A percentile compares a stretch with the other conserved stretches of the same genome.
Evolutionary conservation across 2,329 filamentous ascomycete genomes (phyloP).

Genomic region (Fusarium armeniacum): DNA sequence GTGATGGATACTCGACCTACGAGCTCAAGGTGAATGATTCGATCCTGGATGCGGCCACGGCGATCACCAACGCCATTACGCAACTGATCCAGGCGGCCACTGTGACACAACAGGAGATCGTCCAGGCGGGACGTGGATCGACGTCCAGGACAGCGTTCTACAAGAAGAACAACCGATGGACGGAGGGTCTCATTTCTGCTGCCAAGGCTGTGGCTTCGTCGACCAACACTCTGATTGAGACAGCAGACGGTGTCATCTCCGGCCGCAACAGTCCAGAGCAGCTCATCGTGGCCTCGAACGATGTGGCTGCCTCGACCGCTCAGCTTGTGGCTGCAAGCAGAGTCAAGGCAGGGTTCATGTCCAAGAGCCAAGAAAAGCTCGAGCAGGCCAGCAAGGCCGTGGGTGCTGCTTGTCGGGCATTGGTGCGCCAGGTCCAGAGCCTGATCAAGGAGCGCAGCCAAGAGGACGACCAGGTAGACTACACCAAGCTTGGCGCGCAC

Average conservation of each 20-base stretch:
- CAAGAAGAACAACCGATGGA: constrained; percentile 99
- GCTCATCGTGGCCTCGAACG: constrained; percentile 96
- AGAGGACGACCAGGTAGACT: constrained; percentile 89
- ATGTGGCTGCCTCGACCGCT: constrained; percentile 94
- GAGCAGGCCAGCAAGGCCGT: constrained; percentile 95
- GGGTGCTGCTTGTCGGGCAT: constrained; percentile 84
- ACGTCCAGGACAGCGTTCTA: constrained; percentile 95
- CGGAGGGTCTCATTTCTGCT: constrained; percentile 95
- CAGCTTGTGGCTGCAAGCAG: constrained; percentile 95
- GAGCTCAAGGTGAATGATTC: constrained; percentile 96
- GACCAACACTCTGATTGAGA: constrained; percentile 97
- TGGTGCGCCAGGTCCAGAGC: constrained; percentile 93
- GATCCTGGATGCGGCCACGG: constrained; percentile 91
- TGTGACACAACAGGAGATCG: constrained; percentile 94
- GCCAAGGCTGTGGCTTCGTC: constrained; percentile 95
- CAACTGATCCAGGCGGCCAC: constrained; percentile 96
- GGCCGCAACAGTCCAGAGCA: constrained; percentile 95
- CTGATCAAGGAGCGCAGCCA: constrained; percentile 91
- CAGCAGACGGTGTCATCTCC: constrained; percentile 93
- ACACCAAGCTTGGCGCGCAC: constrained; percentile 87
- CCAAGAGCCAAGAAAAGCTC: constrained; percentile 91
- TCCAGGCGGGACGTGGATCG: constrained; percentile 89
- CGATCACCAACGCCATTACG: constrained; percentile 93
- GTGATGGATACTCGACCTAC: constrained; percentile 94
- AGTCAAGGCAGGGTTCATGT: constrained; percentile 98